Percentiles rank a stretch among this genome's conserved stretches.
These are phyloP conservation scores for Zygotorulaspora chibaensis DNA, from an alignment of 805 yeast genomes.

Conservation along the genomic window DNA sequence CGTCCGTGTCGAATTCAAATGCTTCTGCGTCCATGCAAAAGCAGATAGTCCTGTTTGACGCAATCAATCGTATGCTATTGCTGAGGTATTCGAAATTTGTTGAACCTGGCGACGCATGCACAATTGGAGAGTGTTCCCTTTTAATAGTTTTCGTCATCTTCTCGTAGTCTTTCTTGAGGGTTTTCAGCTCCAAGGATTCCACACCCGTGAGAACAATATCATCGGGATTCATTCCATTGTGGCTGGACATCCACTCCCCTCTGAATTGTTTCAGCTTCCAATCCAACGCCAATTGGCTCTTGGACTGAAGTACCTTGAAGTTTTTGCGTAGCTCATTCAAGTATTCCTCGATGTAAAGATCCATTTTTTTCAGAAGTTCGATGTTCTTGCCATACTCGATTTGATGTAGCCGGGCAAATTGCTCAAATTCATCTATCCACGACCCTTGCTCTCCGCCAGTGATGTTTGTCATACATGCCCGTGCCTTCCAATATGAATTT, in stretches of 20 bases:
- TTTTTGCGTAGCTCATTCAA: conserved; percentile 5
- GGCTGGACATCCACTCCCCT: conserved; percentile 6
- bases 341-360: conserved; percentile 10
- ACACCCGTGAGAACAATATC: neutral
- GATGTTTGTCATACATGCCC: conserved; percentile 4
- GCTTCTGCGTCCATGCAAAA: conserved; percentile 57
- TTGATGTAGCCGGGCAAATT: conserved; percentile 17
- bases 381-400: conserved; percentile 2
- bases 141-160: conserved; percentile 14
- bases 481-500: conserved; percentile 9
- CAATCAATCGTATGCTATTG: conserved; percentile 21
- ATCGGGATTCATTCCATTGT: neutral
- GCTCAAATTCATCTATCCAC: conserved; percentile 21
- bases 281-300: conserved; percentile 9
- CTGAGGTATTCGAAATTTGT: conserved; percentile 20
- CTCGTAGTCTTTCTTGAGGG: conserved; percentile 10
- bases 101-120: conserved; percentile 21
- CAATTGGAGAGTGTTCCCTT: conserved; percentile 23
- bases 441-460: conserved; percentile 3
- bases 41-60: conserved; percentile 31
- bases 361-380: neutral
- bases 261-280: conserved; percentile 11
- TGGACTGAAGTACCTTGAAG: conserved; percentile 7
- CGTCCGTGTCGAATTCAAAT: conserved; percentile 41
- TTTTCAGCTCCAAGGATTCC: neutral